phyloP scores from a whole-genome alignment of 2,329 filamentous ascomycete genomes.

The Scedosporium aurantiacum region DNA sequence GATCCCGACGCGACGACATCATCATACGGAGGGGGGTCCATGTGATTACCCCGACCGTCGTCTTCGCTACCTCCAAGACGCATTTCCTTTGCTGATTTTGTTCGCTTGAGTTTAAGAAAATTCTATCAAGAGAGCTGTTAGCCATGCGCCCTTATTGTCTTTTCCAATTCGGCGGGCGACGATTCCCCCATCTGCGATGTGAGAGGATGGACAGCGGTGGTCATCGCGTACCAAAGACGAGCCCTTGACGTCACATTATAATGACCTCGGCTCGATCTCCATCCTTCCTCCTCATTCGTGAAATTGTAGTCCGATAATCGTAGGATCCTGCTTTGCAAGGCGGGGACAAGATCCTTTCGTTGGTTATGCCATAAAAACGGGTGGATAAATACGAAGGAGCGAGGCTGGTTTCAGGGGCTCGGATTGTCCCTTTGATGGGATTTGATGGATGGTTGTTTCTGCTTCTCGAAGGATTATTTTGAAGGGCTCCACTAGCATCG shows the following conservation, averaged over 20 bases:
- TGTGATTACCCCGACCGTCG: not conserved
- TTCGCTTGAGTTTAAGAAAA: not conserved
- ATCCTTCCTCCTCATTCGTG: not conserved
- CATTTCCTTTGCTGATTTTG: not conserved
- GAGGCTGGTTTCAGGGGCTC: too few relatives aligned
- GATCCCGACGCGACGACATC: not conserved
- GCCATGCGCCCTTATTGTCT: not conserved
- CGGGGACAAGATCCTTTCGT: not conserved
- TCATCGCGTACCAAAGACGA: not conserved
- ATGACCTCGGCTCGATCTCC: not conserved
- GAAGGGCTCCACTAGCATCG: too few relatives aligned
- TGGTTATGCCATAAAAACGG: not conserved
- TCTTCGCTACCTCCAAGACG: not conserved
- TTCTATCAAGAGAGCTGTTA: not conserved
- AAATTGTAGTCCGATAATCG: not conserved
- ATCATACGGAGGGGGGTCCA: not conserved
- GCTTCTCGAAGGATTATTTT: too few relatives aligned
- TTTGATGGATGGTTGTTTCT: too few relatives aligned
- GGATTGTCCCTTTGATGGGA: too few relatives aligned
- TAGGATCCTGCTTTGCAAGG: not conserved
- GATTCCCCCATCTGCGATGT: not conserved
- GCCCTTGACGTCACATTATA: not conserved
- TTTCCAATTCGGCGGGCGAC: not conserved
- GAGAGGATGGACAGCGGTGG: not conserved
- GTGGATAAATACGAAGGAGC: too few relatives aligned